Percentiles rank a stretch among this genome's conserved stretches.
Conservation (phyloP, 768 basidiomycete species). For the Boletus rubropictus region DNA sequence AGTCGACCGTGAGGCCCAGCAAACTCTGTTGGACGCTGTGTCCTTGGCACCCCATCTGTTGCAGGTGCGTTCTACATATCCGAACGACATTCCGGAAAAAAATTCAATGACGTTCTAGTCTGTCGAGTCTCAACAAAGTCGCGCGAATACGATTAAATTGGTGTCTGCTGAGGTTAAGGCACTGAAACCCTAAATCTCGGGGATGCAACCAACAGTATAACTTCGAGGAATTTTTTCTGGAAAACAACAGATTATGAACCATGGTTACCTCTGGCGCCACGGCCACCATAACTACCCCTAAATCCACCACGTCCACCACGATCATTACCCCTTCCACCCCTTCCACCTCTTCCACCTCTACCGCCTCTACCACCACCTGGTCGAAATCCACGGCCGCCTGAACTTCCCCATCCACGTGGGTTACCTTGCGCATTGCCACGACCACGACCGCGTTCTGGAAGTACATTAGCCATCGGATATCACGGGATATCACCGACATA, state of each 20-base stretch:
- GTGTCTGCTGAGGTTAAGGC: slow-evolving; percentile 48
- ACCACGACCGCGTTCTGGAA: slow-evolving; percentile 44
- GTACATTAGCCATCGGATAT: slow-evolving; percentile 27
- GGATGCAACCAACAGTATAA: background rate
- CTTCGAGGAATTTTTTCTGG: background rate
- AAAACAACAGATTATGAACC: slow-evolving; percentile 36
- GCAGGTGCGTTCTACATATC: slow-evolving; percentile 37
- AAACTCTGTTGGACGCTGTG: slow-evolving; percentile 31
- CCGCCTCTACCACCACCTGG: slow-evolving; percentile 37
- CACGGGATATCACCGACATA: slow-evolving; percentile 5
- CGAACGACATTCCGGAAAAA: no score
- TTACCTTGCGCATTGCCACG: slow-evolving; percentile 32
- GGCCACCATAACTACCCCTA: slow-evolving; percentile 41
- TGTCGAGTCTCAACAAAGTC: slow-evolving; percentile 45
- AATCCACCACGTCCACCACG: slow-evolving; percentile 44
- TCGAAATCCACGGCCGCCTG: slow-evolving; percentile 30
- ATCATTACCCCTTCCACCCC: slow-evolving; percentile 34
- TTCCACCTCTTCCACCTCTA: slow-evolving; percentile 35
- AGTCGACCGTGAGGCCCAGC: slow-evolving; percentile 20
- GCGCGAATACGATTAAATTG: slow-evolving; percentile 41
- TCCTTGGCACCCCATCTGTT: slow-evolving; percentile 44
- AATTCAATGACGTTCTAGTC: slow-evolving; percentile 30
- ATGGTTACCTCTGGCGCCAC: slow-evolving; percentile 43
- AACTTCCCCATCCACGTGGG: slow-evolving; percentile 23
- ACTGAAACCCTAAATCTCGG: slow-evolving; percentile 37